Percentiles rank a stretch among this genome's conserved stretches.
These are phyloP conservation scores for Myriosclerotinia scirpicola DNA, from an alignment of 2,329 filamentous ascomycete species.

Conservation along the genomic window DNA sequence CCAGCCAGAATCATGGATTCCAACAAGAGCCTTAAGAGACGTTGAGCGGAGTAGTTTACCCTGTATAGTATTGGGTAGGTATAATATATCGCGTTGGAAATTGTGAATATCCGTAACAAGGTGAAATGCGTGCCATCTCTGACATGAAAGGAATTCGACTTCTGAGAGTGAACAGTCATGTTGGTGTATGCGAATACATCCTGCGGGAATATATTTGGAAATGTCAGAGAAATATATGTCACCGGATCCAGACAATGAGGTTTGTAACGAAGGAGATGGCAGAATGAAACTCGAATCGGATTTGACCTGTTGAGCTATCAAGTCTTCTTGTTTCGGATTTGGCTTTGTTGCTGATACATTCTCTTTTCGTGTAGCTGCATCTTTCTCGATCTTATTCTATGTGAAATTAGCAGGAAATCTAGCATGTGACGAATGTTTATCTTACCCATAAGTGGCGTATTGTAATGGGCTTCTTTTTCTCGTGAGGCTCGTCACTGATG, in stretches of 20 bases:
- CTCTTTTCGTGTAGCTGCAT: neutral
- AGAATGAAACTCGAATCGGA: neutral
- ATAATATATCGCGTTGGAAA: slow-evolving; percentile 10
- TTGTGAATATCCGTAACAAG: slow-evolving; percentile 28
- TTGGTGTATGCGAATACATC: slow-evolving; percentile 32
- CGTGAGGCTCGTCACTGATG: neutral
- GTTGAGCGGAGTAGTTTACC: slow-evolving; percentile 27
- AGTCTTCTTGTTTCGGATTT: neutral
- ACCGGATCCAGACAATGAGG: neutral
- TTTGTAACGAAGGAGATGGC: neutral
- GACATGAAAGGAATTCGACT: slow-evolving; percentile 25
- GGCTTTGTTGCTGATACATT: neutral
- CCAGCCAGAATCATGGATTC: slow-evolving; percentile 35
- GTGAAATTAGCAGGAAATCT: neutral
- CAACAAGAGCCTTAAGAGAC: slow-evolving; percentile 26
- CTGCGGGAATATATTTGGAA: slow-evolving; percentile 35
- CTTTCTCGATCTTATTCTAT: neutral
- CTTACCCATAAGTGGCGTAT: slow-evolving; percentile 1
- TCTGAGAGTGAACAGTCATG: slow-evolving; percentile 20
- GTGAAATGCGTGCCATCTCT: slow-evolving; percentile 30
- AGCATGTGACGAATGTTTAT: fast-evolving
- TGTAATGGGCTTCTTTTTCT: neutral
- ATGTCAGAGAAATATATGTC: slow-evolving; percentile 30
- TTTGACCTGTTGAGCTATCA: neutral
- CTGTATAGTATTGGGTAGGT: slow-evolving; percentile 30